A percentile compares a stretch with the other conserved stretches of the same genome.
Conservation (phyloP, 345 rosid species). For the Aethionema arabicum region DNA sequence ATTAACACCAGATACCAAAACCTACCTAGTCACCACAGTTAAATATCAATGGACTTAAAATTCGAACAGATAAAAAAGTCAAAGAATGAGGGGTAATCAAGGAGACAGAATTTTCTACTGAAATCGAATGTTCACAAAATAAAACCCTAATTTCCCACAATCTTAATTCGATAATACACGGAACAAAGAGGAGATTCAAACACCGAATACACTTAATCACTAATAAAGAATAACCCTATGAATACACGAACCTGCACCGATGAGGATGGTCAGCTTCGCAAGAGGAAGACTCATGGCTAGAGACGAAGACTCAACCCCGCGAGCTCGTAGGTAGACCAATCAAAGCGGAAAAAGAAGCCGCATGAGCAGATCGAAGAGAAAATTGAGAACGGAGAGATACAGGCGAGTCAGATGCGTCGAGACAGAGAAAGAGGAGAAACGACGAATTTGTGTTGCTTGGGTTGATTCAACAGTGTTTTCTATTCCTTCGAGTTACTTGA, state of each 20-base stretch:
- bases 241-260: slow-evolving; percentile 19
- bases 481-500: too few species aligned
- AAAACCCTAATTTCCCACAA: neutral
- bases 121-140: neutral
- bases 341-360: too few species aligned
- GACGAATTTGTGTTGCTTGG: too few species aligned
- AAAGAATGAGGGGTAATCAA: neutral
- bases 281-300: slow-evolving; percentile 16
- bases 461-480: too few species aligned
- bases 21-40: neutral
- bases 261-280: slow-evolving; percentile 20
- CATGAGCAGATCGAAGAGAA: too few species aligned
- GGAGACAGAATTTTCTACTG: slow-evolving; percentile 18
- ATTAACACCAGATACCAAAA: neutral
- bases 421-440: too few species aligned
- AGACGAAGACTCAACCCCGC: neutral
- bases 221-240: neutral
- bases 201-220: neutral
- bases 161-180: neutral
- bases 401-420: too few species aligned
- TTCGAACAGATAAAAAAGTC: neutral
- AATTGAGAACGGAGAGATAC: too few species aligned
- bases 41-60: neutral
- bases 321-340: too few species aligned
- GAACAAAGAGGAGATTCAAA: neutral